Percentiles rank a stretch among this genome's conserved stretches.
These are phyloP conservation scores for Passiflora organensis DNA, from an alignment of 345 rosid species.

Conservation along the genomic window DNA sequence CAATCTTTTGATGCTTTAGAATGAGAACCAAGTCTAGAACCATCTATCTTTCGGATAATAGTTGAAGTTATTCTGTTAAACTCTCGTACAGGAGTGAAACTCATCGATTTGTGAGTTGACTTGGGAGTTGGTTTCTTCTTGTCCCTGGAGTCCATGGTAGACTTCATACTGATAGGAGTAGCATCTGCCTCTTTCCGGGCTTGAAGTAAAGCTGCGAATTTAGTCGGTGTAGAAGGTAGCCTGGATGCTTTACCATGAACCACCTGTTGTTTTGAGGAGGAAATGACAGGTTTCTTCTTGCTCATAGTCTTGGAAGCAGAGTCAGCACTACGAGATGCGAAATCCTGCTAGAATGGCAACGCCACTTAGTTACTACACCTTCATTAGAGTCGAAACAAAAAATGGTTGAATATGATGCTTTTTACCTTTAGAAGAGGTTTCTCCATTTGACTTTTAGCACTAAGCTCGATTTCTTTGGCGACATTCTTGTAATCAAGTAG, in stretches of 20 bases:
- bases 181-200: slow-evolving; percentile 28
- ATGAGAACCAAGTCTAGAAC: slow-evolving; percentile 37
- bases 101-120: slow-evolving; percentile 43
- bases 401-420: not conserved
- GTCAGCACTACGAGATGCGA: slow-evolving; percentile 21
- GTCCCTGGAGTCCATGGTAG: slow-evolving; percentile 19
- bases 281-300: slow-evolving; percentile 34
- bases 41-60: slow-evolving; percentile 54
- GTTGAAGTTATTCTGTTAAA: slow-evolving; percentile 46
- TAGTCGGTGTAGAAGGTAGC: slow-evolving; percentile 35
- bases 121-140: slow-evolving; percentile 49
- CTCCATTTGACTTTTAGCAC: slow-evolving; percentile 29
- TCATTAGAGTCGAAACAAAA: slow-evolving; percentile 4
- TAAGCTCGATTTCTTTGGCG: slow-evolving; percentile 23
- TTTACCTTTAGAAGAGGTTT: slow-evolving; percentile 49
- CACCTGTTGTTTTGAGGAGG: slow-evolving; percentile 24
- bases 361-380: not conserved
- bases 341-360: slow-evolving; percentile 30
- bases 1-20: slow-evolving; percentile 47
- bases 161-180: slow-evolving; percentile 35
- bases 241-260: slow-evolving; percentile 23
- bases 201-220: slow-evolving; percentile 17
- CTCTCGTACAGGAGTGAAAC: slow-evolving; percentile 68
- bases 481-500: slow-evolving; percentile 9
- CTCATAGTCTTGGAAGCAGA: slow-evolving; percentile 16